Evolutionary conservation across 441 rosid genomes (phyloP).

Genomic region (Melastoma candidum): DNA sequence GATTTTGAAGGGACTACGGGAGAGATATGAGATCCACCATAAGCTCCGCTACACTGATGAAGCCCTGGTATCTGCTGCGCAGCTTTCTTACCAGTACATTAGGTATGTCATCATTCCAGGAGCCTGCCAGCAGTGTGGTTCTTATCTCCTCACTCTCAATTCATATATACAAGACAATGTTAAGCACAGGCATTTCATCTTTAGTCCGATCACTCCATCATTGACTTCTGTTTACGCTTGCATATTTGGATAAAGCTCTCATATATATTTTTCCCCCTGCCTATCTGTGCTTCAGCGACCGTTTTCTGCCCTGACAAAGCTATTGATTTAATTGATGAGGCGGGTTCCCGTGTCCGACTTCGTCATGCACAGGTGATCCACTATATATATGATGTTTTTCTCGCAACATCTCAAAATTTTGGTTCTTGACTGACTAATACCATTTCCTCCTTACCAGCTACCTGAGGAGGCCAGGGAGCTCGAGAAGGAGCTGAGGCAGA

Average conservation of each 20-base stretch:
- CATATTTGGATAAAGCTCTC: background rate
- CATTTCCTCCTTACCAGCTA: conserved; percentile 32
- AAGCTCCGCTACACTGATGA: conserved; percentile 73
- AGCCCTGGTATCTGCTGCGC: conserved; percentile 72
- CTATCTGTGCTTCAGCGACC: conserved; percentile 47
- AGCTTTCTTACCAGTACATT: conserved; percentile 80
- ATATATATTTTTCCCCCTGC: background rate
- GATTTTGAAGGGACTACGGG: conserved; percentile 77
- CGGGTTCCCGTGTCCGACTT: conserved; percentile 96
- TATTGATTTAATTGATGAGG: conserved; percentile 96
- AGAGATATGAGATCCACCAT: conserved; percentile 90
- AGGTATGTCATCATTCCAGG: conserved; percentile 30
- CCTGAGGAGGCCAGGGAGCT: conserved; percentile 99
- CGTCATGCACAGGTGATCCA: conserved; percentile 75
- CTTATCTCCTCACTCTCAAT: background rate
- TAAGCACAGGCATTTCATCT: too few species aligned
- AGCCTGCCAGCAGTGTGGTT: background rate
- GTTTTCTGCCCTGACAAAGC: conserved; percentile 97
- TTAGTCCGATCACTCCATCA: too few species aligned
- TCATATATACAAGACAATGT: too few species aligned
- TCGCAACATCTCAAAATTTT: background rate
- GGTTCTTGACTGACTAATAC: background rate
- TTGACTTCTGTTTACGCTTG: too few species aligned
- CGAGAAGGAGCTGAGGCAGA: conserved; percentile 89
- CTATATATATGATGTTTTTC: background rate